Base-by-base conservation (phyloP, 2,329 filamentous ascomycete species). In the Ophiostoma australiae region DNA sequence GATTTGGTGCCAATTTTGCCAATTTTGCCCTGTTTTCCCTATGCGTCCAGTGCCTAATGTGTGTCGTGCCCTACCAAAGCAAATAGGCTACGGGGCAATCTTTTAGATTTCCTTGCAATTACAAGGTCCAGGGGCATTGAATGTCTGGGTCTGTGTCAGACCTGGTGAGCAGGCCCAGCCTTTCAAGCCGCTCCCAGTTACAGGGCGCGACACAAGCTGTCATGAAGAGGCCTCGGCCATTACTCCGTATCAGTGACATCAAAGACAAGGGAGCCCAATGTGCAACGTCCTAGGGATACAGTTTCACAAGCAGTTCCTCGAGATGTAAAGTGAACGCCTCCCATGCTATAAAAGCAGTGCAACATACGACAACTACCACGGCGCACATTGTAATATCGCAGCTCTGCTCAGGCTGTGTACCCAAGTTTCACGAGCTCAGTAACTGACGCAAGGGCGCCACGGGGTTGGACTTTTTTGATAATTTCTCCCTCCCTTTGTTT, bases 1-100 rank as follows among this genome's bases (percentile, higher is more conserved):
- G 48, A 66, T 71, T 68, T 13, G 35, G 52, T 48, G 63, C 65
- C 44, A 23, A 63, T 66, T 71, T 55, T 71, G 65, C 39, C 33
- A 67, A 39, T 65, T 58, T 33, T 63, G 23, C 27, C 58, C 58
- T 63, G 17, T 35, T 63, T 63, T 23, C 13, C 52, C 27, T 33
- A 11, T 2, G 8, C 27, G n/a, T 1, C 23, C 52, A 15, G 39
- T 13, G 10, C 39, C 39, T 41, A 48, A 39, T 3, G 1, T 11
- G 3, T 39, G 10, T 39, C 37, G 37, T n/a, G 20, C 55, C 55
- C 55, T 61, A 61, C 55, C 55, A 31, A 61, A 61, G n/a, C 3
- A 61, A 13, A 15, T 65, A n/a, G 33, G 15, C 31, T 39, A 65
- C 10, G 31, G 31, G 31, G 61, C 27, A 20, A 35, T 20, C n/a